Conservation (phyloP, 1,139 yeast genomes). For the Yamadazyma jaroonii region DNA sequence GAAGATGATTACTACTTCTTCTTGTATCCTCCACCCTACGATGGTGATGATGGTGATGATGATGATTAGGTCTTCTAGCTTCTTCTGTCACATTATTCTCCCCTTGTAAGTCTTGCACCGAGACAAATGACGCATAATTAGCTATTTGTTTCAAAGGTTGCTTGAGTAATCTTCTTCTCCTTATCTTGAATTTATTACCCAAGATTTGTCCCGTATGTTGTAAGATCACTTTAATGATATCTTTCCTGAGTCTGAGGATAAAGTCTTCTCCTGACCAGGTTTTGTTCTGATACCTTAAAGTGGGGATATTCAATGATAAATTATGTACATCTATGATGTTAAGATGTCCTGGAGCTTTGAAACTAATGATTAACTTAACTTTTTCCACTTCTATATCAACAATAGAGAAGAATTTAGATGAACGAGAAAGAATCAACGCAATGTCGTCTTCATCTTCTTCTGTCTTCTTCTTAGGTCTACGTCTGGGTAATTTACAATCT, state of each 20-base stretch:
- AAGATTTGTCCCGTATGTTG: conserved; percentile 77
- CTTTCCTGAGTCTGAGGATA: conserved; percentile 60
- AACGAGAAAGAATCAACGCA: conserved; percentile 37
- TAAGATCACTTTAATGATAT: conserved; percentile 63
- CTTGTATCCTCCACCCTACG: neutral
- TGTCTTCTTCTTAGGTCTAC: conserved; percentile 18
- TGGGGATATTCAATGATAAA: conserved; percentile 63
- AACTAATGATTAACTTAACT: conserved; percentile 61
- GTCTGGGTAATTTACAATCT: conserved; percentile 1
- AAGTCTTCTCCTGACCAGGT: conserved; percentile 81
- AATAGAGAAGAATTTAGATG: conserved; percentile 64
- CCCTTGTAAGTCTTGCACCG: conserved; percentile 38
- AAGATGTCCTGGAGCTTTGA: conserved; percentile 69
- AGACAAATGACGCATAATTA: conserved; percentile 36
- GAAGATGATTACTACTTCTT: conserved; percentile 4
- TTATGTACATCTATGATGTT: conserved; percentile 71
- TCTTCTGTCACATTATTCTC: conserved; percentile 20
- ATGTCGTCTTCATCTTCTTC: conserved; percentile 19
- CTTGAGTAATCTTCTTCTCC: conserved; percentile 23
- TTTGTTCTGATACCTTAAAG: conserved; percentile 60
- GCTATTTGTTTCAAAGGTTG: conserved; percentile 47
- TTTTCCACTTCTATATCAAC: conserved; percentile 55
- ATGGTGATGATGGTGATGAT: conserved; percentile 7
- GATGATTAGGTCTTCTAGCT: conserved; percentile 12
- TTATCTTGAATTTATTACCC: conserved; percentile 65